These are phyloP conservation scores for Torrubiellomyces zombiae DNA, from an alignment of 2,329 filamentous ascomycete species.

Conservation along the genomic window DNA sequence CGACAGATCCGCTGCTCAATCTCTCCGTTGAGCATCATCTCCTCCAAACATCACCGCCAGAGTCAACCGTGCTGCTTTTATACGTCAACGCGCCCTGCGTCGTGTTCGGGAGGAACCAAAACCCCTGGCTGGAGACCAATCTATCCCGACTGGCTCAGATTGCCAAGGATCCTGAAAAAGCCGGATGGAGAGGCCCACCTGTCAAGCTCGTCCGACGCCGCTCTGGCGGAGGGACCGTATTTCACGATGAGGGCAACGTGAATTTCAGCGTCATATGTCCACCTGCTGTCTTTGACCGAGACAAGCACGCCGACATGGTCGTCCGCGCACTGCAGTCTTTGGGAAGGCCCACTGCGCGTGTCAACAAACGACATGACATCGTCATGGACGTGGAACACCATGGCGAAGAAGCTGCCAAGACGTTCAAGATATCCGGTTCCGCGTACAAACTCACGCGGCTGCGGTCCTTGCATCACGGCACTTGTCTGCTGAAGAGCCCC, in stretches of 20 bases:
- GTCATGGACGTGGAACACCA: conserved; percentile 40
- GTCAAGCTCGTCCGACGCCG: conserved; percentile 61
- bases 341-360: conserved; percentile 43
- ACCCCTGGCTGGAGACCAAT: conserved; percentile 88
- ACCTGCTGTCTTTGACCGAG: conserved; percentile 56
- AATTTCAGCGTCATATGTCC: conserved; percentile 92
- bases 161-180: conserved; percentile 6
- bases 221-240: conserved; percentile 83
- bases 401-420: conserved; percentile 8
- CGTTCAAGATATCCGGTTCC: conserved; percentile 77
- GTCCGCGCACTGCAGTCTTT: conserved; percentile 57
- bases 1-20: conserved; percentile 67
- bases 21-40: conserved; percentile 89
- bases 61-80: conserved; percentile 66
- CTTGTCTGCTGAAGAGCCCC: conserved; percentile 64
- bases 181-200: conserved; percentile 10
- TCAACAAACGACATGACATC: conserved; percentile 89
- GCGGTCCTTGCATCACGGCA: conserved; percentile 82
- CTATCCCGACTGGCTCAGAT: conserved; percentile 36
- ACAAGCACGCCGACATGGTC: conserved; percentile 86
- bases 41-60: conserved; percentile 52
- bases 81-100: conserved; percentile 80
- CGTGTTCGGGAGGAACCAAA: conserved; percentile 91
- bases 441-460: conserved; percentile 81
- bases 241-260: conserved; percentile 82